phyloP scores from a whole-genome alignment of 2,329 filamentous ascomycete species.

The Clarireedia paspali region DNA sequence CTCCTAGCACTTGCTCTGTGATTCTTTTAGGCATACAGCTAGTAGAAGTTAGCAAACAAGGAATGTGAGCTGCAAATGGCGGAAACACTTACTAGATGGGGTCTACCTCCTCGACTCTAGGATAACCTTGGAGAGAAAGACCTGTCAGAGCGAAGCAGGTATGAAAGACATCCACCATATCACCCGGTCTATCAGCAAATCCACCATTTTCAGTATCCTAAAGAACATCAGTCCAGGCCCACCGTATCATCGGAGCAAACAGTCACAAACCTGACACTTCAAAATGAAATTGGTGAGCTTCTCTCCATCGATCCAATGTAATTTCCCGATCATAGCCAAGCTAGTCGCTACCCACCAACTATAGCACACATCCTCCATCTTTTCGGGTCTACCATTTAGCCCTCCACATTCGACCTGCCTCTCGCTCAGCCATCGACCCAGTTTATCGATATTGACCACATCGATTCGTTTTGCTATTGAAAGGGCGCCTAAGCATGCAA shows the following conservation, averaged over 20 bases:
- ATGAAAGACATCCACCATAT: constrained; percentile 97
- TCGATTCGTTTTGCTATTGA: constrained; percentile 77
- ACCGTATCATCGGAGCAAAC: constrained; percentile 57
- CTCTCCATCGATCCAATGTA: constrained; percentile 87
- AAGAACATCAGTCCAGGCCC: constrained; percentile 40
- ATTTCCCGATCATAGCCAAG: constrained; percentile 75
- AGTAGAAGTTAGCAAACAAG: constrained; percentile 13
- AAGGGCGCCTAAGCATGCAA: constrained; percentile 84
- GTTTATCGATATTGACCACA: constrained; percentile 70
- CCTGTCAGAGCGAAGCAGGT: constrained; percentile 86
- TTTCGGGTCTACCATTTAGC: constrained; percentile 90
- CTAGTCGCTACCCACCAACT: constrained; percentile 98
- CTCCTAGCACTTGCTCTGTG: constrained; percentile 49
- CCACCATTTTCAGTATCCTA: constrained; percentile 81
- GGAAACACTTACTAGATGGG: constrained; percentile 63
- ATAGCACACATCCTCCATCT: constrained; percentile 94
- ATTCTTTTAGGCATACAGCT: constrained; percentile 67
- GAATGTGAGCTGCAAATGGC: background rate
- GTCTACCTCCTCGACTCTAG: constrained; percentile 72
- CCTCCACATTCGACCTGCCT: constrained; percentile 81
- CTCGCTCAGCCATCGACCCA: constrained; percentile 89
- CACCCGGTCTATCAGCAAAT: constrained; percentile 80
- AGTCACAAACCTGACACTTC: constrained; percentile 57
- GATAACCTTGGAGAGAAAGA: constrained; percentile 72
- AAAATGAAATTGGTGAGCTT: constrained; percentile 79